Base-by-base conservation (phyloP, 495 filamentous ascomycete genomes). In the Penicillium silybi region DNA sequence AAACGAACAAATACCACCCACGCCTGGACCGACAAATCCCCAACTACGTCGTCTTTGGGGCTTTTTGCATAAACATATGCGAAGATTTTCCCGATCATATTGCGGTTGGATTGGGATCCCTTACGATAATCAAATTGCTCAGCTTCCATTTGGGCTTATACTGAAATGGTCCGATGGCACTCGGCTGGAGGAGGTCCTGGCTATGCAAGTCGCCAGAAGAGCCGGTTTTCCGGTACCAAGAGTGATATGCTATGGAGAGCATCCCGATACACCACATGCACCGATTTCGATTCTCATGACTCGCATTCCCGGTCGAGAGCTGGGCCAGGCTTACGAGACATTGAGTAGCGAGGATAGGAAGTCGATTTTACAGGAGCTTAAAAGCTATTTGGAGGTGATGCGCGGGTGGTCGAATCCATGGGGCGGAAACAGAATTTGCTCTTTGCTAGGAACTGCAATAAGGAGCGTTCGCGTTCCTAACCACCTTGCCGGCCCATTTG, bases 201-300 rank as follows among this genome's bases (percentile, higher is more conserved):
- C 67, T 40, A 72, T 64, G 52, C 38, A 64, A 48, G 52, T 67
- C 32, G 61, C 65, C 3, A 45, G 58, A 52, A 52, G 44, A 34
- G 62, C 62, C 27, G 59, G 62, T 10, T 51, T 67, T 27, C 63
- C 65, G 50, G 66, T 65, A 29, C 63, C 61, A 37, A 56, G 57
- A 50, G 64, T 69, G 18, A 54, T 70, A 29, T 61, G 58, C 51
- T 72, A 70, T 60, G 67, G 65, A 20, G 65, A 68, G 35, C 67
- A 72, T 59, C 63, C 62, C 35, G 52, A 67, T 50, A 62, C 53
- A 23, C 63, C 65, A 3, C 61, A 67, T 57, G 62, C 63, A 17
- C 63, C 62, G 22, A 44, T 73, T 27, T 68, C 67, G 44, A 70
- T 71, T 41, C 43, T 66, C 9, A 70, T 70, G 62, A 71, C 67